Conservation (phyloP, 768 basidiomycete species). For the Chalciporus pseudorubinellus region DNA sequence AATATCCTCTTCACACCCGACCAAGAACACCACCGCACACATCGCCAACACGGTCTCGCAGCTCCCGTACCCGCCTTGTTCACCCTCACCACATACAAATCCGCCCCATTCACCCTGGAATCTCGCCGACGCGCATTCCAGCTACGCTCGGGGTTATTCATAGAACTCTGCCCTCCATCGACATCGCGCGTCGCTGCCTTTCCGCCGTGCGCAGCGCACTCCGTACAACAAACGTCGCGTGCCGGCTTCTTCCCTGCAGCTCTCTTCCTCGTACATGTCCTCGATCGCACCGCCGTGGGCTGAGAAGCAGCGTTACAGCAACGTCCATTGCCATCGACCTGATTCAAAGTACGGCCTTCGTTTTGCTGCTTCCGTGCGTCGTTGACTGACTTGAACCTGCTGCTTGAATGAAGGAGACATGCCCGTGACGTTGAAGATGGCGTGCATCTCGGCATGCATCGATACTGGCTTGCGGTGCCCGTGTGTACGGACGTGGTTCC, state of each 20-base stretch:
- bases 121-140: conserved; percentile 39
- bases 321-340: background rate
- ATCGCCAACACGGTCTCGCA: conserved; percentile 55
- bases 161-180: background rate
- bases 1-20: conserved; percentile 56
- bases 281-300: background rate
- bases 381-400: conserved; percentile 46
- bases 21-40: conserved; percentile 56
- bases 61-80: conserved; percentile 49
- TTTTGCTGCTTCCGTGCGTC: conserved; percentile 23
- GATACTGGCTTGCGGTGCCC: conserved; percentile 41
- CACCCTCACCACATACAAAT: conserved; percentile 52
- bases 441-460: conserved; percentile 63
- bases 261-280: conserved; percentile 9
- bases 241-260: background rate
- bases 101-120: conserved; percentile 47
- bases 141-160: conserved; percentile 17
- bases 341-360: conserved; percentile 9
- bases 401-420: conserved; percentile 51
- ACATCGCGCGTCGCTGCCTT: background rate
- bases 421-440: conserved; percentile 51
- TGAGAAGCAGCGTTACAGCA: background rate
- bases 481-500: conserved; percentile 36
- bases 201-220: background rate
- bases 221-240: background rate